Percentiles rank a stretch among this genome's conserved stretches.
Evolutionary conservation across 2,329 filamentous ascomycete genomes (phyloP).

Genomic region (Paraphaeosphaeria sporulosa): DNA sequence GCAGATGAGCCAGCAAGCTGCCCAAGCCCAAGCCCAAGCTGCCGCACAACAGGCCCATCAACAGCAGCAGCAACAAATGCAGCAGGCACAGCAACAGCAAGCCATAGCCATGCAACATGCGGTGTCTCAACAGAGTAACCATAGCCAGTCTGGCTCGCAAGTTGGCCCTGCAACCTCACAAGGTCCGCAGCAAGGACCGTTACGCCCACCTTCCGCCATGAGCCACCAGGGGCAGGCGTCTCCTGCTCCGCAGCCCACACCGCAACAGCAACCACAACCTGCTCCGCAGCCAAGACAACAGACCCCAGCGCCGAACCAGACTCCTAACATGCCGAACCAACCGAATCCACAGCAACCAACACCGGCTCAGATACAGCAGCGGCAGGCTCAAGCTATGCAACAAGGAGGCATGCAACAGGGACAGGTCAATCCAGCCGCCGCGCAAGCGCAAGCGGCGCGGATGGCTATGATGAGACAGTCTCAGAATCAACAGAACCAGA

Average conservation of each 20-base stretch:
- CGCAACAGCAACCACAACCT: slow-evolving; percentile 50
- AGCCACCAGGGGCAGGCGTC: slow-evolving; percentile 51
- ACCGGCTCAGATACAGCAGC: slow-evolving; percentile 35
- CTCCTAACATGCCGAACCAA: slow-evolving; percentile 41
- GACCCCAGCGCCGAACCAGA: slow-evolving; percentile 49
- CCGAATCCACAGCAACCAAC: slow-evolving; percentile 42
- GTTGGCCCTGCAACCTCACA: slow-evolving; percentile 46
- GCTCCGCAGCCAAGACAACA: slow-evolving; percentile 54
- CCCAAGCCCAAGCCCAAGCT: slow-evolving; percentile 37
- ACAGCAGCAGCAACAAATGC: slow-evolving; percentile 54
- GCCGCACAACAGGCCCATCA: slow-evolving; percentile 53
- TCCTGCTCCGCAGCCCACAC: slow-evolving; percentile 46
- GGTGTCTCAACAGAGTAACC: slow-evolving; percentile 58
- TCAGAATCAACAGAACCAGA: slow-evolving; percentile 25
- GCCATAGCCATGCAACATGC: slow-evolving; percentile 57
- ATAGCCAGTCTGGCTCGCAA: slow-evolving; percentile 53
- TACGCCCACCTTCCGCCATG: slow-evolving; percentile 49
- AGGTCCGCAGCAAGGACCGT: slow-evolving; percentile 44
- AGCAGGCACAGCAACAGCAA: slow-evolving; percentile 54
- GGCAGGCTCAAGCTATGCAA: slow-evolving; percentile 25
- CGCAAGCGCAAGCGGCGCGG: slow-evolving; percentile 34
- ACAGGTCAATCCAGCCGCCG: slow-evolving; percentile 12
- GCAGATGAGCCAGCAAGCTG: slow-evolving; percentile 46
- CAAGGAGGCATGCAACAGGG: slow-evolving; percentile 35
- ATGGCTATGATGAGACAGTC: slow-evolving; percentile 41